Conservation (phyloP, 2,329 filamentous ascomycete species). For the Colletotrichum sojae region DNA sequence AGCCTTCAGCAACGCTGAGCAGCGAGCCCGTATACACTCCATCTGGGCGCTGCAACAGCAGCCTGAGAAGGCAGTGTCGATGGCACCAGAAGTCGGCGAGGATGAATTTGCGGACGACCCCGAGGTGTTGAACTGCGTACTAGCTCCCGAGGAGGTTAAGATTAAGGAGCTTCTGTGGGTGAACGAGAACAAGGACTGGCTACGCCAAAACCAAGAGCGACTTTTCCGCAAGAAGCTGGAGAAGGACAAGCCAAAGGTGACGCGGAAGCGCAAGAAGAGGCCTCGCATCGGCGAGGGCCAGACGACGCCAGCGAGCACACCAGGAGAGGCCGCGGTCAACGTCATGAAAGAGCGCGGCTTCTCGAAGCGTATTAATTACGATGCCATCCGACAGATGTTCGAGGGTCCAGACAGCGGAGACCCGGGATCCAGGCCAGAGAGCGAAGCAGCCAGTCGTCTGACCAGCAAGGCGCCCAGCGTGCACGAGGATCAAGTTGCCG, state of each 20-base stretch:
- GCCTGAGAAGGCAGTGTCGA: constrained; percentile 64
- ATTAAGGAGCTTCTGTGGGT: constrained; percentile 96
- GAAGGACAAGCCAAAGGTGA: constrained; percentile 69
- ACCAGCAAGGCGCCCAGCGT: constrained; percentile 53
- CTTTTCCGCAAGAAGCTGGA: constrained; percentile 80
- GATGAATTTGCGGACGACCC: constrained; percentile 91
- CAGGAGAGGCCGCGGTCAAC: constrained; percentile 77
- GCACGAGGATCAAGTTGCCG: constrained; percentile 54
- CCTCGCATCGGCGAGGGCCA: constrained; percentile 76
- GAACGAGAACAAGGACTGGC: constrained; percentile 93
- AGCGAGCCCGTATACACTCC: constrained; percentile 68
- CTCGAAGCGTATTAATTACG: constrained; percentile 84
- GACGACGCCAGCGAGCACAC: constrained; percentile 75
- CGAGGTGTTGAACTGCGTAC: constrained; percentile 85
- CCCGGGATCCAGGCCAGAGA: constrained; percentile 66
- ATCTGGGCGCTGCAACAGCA: constrained; percentile 65
- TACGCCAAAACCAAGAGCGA: constrained; percentile 89
- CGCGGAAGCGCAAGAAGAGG: constrained; percentile 67
- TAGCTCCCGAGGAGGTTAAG: constrained; percentile 80
- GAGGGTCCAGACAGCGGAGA: constrained; percentile 60
- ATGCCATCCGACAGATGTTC: constrained; percentile 72
- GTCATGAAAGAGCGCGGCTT: constrained; percentile 78
- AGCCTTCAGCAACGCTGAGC: constrained; percentile 70
- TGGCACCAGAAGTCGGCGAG: constrained; percentile 78
- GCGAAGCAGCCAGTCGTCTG: constrained; percentile 54